Base-by-base conservation (phyloP, 2,329 filamentous ascomycete genomes). In the Phialophora tarda region DNA sequence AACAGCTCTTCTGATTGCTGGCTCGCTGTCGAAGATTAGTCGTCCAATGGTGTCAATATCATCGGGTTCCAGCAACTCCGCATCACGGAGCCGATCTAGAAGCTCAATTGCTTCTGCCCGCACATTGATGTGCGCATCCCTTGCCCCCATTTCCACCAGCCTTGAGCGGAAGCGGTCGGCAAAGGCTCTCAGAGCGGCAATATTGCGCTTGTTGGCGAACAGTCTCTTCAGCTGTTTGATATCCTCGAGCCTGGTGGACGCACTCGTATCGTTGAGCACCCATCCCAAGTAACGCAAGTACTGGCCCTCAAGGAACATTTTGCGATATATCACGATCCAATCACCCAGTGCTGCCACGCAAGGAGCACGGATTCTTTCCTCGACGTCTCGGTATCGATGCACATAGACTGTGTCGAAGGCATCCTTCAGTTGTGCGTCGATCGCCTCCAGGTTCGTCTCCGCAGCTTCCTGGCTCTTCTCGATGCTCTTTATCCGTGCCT, bases 221-320 rank as follows among this genome's bases (percentile, higher is more conserved):
- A 99, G 84, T 64, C 86, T 88, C 24, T 87, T 84, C 14, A 99
- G 83, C 77, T 98, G 93, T 74, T 89, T 91, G 50, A 99, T 80
- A 2, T 96, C 92, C 77, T 97, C 93, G n/a, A 89, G 85, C 62
- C 95, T 87, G 24, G 92, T 93, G 8, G 88, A 81, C 0, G 89
- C 83, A 67, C 89, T 85, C 3, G 88, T 85, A 76, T 99, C 95
- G 4, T 93, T 97, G 32, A 99, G 84, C 75, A 97, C 89, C 95
- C 95, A 99, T 60, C 95, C 95, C 5, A 99, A 83, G 74, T 99
- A 99, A 67, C 95, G 89, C 59, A 99, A 82, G 78, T 97, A 97
- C 72, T 90, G 86, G 1, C 92, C 92, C 71, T 97, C 91, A 77
- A 97, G 92, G 79, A 97, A 99, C 54, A 91, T 86, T 55, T 92